phyloP scores from a whole-genome alignment of 352 stramenopile species.

The Thraustotheca clavata region DNA sequence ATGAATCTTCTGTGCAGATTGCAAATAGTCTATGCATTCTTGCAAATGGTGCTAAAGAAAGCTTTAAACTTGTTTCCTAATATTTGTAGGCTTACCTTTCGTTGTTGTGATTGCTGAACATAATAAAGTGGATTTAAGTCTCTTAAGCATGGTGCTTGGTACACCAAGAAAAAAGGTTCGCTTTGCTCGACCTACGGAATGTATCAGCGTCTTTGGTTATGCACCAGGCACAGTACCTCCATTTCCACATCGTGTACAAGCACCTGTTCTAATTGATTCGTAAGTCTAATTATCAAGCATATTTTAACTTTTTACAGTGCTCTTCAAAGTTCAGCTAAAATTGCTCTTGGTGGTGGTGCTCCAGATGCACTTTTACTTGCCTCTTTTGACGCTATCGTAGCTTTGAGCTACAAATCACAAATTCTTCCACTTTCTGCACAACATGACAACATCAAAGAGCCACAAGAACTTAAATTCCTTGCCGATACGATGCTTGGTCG shows the following conservation, averaged over 20 bases:
- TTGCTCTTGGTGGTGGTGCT: not conserved
- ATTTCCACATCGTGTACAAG: conserved; percentile 31
- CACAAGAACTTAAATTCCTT: conserved; percentile 47
- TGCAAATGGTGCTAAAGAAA: conserved; percentile 34
- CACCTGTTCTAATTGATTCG: conserved; percentile 3
- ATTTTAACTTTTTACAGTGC: not conserved
- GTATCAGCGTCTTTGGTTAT: conserved; percentile 49
- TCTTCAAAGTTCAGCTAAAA: not conserved
- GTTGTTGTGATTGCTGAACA: conserved; percentile 52
- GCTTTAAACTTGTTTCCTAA: not conserved
- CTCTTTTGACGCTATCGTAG: not conserved
- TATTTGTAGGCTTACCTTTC: conserved; percentile 33
- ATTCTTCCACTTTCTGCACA: not conserved
- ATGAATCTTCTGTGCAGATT: conserved; percentile 8
- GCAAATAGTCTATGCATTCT: conserved; percentile 76
- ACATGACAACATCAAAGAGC: not conserved
- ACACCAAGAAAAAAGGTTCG: conserved; percentile 57
- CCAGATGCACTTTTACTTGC: not conserved
- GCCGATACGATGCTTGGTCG: conserved; percentile 68
- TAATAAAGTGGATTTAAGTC: conserved; percentile 49
- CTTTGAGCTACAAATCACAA: not conserved
- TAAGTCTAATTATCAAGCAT: not conserved
- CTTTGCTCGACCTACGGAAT: conserved; percentile 50
- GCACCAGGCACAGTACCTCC: conserved; percentile 52
- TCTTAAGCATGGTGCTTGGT: conserved; percentile 38